A percentile compares a stretch with the other conserved stretches of the same genome.
Evolutionary conservation across 1,284 basidiomycete species (phyloP).

Genomic region (Sutorius eximius): DNA sequence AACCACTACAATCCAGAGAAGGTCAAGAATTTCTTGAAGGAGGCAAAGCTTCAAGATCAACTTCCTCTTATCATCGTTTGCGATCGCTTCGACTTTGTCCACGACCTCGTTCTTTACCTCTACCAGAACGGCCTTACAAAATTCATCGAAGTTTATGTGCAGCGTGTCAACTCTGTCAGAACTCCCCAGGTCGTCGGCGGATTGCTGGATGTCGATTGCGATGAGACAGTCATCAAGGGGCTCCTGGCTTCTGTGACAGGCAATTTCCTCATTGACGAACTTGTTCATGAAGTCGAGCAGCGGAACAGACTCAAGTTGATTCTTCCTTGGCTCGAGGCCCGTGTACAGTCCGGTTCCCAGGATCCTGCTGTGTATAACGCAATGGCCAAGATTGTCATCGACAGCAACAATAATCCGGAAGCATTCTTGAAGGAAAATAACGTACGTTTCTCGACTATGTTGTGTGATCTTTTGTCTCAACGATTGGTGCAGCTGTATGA

Average conservation of each 20-base stretch:
- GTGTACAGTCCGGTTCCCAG: slow-evolving; percentile 90
- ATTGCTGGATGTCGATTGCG: slow-evolving; percentile 97
- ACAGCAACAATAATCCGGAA: slow-evolving; percentile 98
- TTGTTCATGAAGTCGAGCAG: slow-evolving; percentile 96
- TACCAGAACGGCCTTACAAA: slow-evolving; percentile 97
- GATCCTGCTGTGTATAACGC: slow-evolving; percentile 96
- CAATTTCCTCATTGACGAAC: slow-evolving; percentile 96
- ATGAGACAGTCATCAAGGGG: slow-evolving; percentile 94
- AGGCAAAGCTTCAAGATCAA: slow-evolving; percentile 96
- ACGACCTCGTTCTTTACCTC: slow-evolving; percentile 97
- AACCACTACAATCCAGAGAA: slow-evolving; percentile 99
- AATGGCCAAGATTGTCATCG: slow-evolving; percentile 97
- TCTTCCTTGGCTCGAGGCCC: slow-evolving; percentile 93
- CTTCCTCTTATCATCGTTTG: slow-evolving; percentile 99
- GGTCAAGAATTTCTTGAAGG: slow-evolving; percentile 99
- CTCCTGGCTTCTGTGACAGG: slow-evolving; percentile 93
- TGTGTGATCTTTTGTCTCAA: neutral
- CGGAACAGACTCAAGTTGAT: slow-evolving; percentile 97
- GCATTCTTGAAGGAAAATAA: slow-evolving; percentile 99
- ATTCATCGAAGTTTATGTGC: slow-evolving; percentile 99
- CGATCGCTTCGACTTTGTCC: slow-evolving; percentile 99
- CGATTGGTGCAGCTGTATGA: slow-evolving; percentile 75
- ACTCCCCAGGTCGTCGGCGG: slow-evolving; percentile 99
- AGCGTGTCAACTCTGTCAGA: slow-evolving; percentile 94
- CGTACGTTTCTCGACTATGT: slow-evolving; percentile 44